phyloP scores from a whole-genome alignment of 2,329 filamentous ascomycete species.

The Botrytis elliptica region DNA sequence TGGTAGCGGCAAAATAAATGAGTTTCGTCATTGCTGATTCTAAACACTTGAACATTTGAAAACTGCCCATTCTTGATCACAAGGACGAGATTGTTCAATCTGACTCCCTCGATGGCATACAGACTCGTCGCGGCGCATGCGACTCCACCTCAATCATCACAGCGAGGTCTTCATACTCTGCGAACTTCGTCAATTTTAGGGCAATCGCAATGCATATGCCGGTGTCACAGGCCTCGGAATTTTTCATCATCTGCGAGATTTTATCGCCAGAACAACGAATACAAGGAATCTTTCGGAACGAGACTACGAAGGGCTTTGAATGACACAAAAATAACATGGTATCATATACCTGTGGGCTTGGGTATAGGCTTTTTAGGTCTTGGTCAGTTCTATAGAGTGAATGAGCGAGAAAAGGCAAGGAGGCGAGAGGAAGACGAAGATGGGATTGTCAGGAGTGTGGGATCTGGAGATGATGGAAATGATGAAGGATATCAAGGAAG shows the following conservation, averaged over 20 bases:
- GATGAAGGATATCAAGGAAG: constrained; percentile 46
- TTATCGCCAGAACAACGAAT: constrained; percentile 31
- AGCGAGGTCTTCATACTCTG: not conserved
- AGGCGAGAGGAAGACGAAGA: constrained; percentile 42
- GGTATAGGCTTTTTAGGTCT: constrained; percentile 67
- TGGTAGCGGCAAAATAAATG: constrained; percentile 12
- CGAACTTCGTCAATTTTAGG: constrained; percentile 19
- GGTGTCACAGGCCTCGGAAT: constrained; percentile 28
- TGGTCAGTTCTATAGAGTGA: constrained; percentile 62
- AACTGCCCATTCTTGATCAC: constrained; percentile 2
- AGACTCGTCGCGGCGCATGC: constrained; percentile 5
- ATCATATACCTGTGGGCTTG: constrained; percentile 67
- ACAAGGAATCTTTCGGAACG: constrained; percentile 38
- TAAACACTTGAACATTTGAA: not conserved
- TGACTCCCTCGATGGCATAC: constrained; percentile 10
- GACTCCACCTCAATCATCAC: not conserved
- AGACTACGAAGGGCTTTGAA: constrained; percentile 57
- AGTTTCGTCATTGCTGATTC: constrained; percentile 16
- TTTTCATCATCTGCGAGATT: constrained; percentile 36
- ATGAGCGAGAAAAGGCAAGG: constrained; percentile 48
- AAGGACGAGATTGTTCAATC: not conserved
- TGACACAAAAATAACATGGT: constrained; percentile 68
- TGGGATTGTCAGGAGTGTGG: constrained; percentile 31
- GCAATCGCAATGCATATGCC: constrained; percentile 26
- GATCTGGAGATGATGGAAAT: constrained; percentile 38